Evolutionary conservation across 108 stramenopile genomes (phyloP).

Genomic region (Fistulifera pelliculosa): DNA sequence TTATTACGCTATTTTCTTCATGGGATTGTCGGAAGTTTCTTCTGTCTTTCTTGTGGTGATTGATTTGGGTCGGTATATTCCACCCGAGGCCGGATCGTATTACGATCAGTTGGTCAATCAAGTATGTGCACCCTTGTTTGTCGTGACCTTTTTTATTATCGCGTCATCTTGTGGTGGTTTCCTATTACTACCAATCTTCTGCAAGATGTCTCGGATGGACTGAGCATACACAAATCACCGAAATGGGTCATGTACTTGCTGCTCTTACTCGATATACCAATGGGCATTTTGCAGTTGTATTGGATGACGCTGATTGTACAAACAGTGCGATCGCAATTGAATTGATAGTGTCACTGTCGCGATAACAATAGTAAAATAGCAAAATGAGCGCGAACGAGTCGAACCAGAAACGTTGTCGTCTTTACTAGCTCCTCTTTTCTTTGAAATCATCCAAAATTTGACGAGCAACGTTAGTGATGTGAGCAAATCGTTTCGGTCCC

Average conservation of each 20-base stretch:
- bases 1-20: constrained; percentile 40
- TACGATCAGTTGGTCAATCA: constrained; percentile 11
- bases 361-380: too few species aligned
- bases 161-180: constrained; percentile 23
- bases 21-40: constrained; percentile 41
- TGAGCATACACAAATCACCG: constrained; percentile 18
- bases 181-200: constrained; percentile 15
- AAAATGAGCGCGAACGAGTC: too few species aligned
- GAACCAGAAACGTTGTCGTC: too few species aligned
- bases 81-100: constrained; percentile 5
- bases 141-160: constrained; percentile 20
- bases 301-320: constrained; percentile 16
- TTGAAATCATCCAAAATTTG: constrained; percentile 29
- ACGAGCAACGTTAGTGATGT: constrained; percentile 67
- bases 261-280: constrained; percentile 10
- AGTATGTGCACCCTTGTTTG: constrained; percentile 13
- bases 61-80: constrained; percentile 32
- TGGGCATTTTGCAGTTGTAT: constrained; percentile 29
- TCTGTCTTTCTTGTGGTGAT: constrained; percentile 42
- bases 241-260: constrained; percentile 15
- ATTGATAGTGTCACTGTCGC: too few species aligned
- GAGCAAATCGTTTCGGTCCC: constrained; percentile 82
- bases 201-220: constrained; percentile 21
- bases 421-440: background rate
- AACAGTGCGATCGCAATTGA: background rate